Evolutionary conservation across 345 rosid genomes (phyloP).

Genomic region (Tarenaya hassleriana): DNA sequence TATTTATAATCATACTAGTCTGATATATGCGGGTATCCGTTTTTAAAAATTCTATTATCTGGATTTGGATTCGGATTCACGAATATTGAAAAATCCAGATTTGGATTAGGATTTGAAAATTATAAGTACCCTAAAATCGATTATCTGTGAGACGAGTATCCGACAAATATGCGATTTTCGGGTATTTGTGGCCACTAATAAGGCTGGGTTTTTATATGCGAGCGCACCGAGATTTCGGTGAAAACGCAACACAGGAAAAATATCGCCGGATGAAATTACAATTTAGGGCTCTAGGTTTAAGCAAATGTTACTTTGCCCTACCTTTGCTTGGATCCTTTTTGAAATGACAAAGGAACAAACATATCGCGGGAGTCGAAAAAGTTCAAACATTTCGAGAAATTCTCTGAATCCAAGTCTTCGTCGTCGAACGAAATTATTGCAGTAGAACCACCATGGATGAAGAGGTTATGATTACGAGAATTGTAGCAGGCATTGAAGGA

Average conservation of each 20-base stretch:
- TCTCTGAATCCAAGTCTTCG: background rate
- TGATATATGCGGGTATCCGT: too few relatives aligned
- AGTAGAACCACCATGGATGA: slow-evolving; percentile 29
- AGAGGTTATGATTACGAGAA: slow-evolving; percentile 22
- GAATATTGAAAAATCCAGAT: too few relatives aligned
- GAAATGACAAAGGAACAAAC: slow-evolving; percentile 19
- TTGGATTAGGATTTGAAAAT: too few relatives aligned
- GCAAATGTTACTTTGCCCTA: background rate
- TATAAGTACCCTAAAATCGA: too few relatives aligned
- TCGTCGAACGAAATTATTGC: background rate
- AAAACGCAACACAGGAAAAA: background rate
- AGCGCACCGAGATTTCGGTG: background rate
- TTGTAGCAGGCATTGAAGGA: slow-evolving; percentile 23
- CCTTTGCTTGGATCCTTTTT: slow-evolving; percentile 2
- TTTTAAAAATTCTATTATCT: too few relatives aligned
- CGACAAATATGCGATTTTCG: too few relatives aligned
- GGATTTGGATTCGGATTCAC: too few relatives aligned
- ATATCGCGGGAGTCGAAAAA: slow-evolving; percentile 30
- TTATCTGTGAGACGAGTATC: too few relatives aligned
- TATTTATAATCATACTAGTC: too few relatives aligned
- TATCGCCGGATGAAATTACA: background rate
- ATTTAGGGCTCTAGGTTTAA: slow-evolving; percentile 1
- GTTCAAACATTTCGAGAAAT: slow-evolving; percentile 9
- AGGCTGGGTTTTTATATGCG: too few relatives aligned
- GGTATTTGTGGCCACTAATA: too few relatives aligned